Percentiles rank a stretch among this genome's conserved stretches.
These are phyloP conservation scores for Talaromyces ruber DNA, from an alignment of 495 filamentous ascomycete species.

Conservation along the genomic window DNA sequence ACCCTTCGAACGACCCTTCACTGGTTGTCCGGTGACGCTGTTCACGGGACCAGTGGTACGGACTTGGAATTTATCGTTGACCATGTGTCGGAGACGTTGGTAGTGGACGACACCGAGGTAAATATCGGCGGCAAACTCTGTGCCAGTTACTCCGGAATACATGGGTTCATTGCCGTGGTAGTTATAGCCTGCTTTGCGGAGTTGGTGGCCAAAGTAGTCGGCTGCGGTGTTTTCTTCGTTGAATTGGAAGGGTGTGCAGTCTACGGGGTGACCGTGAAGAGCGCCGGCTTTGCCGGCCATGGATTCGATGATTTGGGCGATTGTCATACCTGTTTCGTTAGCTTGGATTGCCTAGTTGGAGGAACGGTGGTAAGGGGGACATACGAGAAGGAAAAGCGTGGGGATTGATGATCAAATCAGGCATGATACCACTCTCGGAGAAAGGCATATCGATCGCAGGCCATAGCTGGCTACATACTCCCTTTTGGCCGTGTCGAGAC, in stretches of 20 bases:
- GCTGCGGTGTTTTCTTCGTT: constrained; percentile 85
- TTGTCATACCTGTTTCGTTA: constrained; percentile 66
- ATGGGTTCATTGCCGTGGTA: constrained; percentile 98
- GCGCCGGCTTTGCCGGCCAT: constrained; percentile 91
- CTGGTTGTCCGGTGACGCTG: constrained; percentile 83
- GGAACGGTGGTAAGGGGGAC: constrained; percentile 10
- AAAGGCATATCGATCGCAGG: constrained; percentile 93
- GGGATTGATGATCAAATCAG: constrained; percentile 97
- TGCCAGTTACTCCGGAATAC: constrained; percentile 92
- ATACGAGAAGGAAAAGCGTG: constrained; percentile 97
- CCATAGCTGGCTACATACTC: constrained; percentile 93
- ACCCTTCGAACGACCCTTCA: constrained; percentile 91
- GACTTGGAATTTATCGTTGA: constrained; percentile 99
- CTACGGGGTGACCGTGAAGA: constrained; percentile 88
- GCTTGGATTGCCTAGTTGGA: background rate
- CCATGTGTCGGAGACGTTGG: constrained; percentile 96
- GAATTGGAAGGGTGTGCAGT: constrained; percentile 90
- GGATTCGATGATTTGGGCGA: constrained; percentile 98
- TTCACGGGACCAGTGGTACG: constrained; percentile 90
- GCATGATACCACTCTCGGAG: constrained; percentile 92
- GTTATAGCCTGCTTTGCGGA: constrained; percentile 91
- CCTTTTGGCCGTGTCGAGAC: constrained; percentile 50
- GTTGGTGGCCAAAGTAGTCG: constrained; percentile 93
- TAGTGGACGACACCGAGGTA: constrained; percentile 97
- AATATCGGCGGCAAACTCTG: constrained; percentile 90